Percentiles rank a stretch among this genome's conserved stretches.
These are phyloP conservation scores for Boletellus sp. DNA, from an alignment of 768 basidiomycete genomes.

Conservation along the genomic window DNA sequence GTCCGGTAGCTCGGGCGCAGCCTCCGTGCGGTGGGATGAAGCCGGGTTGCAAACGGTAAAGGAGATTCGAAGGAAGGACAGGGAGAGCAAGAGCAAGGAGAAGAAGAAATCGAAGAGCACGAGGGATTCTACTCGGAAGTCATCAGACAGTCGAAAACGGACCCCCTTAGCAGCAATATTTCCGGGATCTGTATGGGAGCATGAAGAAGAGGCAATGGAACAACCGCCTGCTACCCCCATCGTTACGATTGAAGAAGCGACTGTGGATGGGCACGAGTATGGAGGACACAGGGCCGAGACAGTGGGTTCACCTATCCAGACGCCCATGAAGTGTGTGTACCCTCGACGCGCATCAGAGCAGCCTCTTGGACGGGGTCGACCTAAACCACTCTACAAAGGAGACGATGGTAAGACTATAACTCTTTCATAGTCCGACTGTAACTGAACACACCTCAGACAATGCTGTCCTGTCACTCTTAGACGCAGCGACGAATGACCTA, in stretches of 20 bases:
- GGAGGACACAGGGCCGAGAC: neutral
- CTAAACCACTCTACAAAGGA: constrained; percentile 47
- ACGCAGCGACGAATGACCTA: constrained; percentile 76
- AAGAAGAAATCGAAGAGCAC: constrained; percentile 26
- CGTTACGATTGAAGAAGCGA: constrained; percentile 50
- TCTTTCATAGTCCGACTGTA: neutral
- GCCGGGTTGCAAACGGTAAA: constrained; percentile 45
- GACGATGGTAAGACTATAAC: constrained; percentile 37
- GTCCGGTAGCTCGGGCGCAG: constrained; percentile 38
- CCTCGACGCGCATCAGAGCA: constrained; percentile 65
- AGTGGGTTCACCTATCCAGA: constrained; percentile 15
- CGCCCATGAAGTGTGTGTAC: constrained; percentile 42
- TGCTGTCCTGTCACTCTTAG: constrained; percentile 67
- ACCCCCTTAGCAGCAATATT: constrained; percentile 60
- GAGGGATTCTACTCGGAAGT: constrained; percentile 39
- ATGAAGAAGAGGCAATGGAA: constrained; percentile 10
- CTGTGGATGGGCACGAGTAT: constrained; percentile 45
- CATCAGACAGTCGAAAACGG: constrained; percentile 50
- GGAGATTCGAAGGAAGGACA: constrained; percentile 42
- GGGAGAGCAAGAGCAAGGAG: constrained; percentile 35
- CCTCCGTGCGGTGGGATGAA: constrained; percentile 52
- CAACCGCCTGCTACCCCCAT: constrained; percentile 16
- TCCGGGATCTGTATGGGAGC: constrained; percentile 36
- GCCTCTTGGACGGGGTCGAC: constrained; percentile 45
- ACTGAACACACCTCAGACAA: constrained; percentile 16